Evolutionary conservation across 2,329 filamentous ascomycete species (phyloP), one percentile per base, ranked within the genome.

Genomic region (Aspergillus bombycis): DNA sequence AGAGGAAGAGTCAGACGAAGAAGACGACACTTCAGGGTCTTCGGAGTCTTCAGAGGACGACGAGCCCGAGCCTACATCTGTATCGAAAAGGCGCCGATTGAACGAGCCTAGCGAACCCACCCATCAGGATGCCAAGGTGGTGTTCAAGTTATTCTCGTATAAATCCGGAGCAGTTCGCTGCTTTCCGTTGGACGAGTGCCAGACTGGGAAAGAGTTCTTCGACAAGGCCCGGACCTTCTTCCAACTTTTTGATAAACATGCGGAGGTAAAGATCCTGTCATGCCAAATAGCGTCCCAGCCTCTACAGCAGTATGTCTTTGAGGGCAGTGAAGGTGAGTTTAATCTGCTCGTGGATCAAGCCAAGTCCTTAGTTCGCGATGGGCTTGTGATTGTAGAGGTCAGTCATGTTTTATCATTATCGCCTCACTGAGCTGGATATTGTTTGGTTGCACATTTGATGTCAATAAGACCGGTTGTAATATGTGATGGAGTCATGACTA

Each of bases 181-280:
- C 9, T 71, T 74, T 19, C 58, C 67, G 3, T 36, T 70, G 19
- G 55, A 62, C 1, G 66, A 65, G 46, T 68, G 66, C 48, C 65
- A 57, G 26, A 62, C 60, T 1, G 60, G 65, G 5, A 55, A 62
- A 4, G 58, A 66, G 2, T 43, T 74, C 3, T 74, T 73, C 34
- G 57, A 63, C 4, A 73, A 70, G 54, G 69, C 70, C 0, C 36
- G 43, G 2, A 58, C 62, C 1, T 73, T 73, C 38, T 74, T 68
- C 41, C 61, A 50, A 2, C 60, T 65, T 3, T 58, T 66, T 3
- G 53, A 67, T 21, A 41, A 28, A 1, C 55, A 53, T 3, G n/a
- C 58, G 2, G 60, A 69, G 2, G 60, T 68, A 11, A 65, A 62
- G 8, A 58, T 72, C 3, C 58, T 66, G 3, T 68, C 60, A 9